Evolutionary conservation across 768 basidiomycete species (phyloP), one percentile per base, ranked within the genome.

Genomic region (Cubamyces sp.): DNA sequence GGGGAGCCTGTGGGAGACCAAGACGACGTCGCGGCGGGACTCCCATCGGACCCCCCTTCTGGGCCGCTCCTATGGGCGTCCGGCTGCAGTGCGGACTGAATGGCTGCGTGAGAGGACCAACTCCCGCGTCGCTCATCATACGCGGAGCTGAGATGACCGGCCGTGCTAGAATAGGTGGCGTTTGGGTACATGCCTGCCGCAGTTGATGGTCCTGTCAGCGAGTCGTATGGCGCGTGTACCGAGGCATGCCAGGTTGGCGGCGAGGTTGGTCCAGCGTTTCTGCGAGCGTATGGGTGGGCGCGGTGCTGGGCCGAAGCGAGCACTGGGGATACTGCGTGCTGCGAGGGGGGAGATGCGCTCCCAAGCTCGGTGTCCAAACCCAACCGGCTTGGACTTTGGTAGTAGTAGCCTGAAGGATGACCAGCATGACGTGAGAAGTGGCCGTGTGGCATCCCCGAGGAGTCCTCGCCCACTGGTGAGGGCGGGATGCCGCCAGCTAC

Each of bases 361-460:
- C 45, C 34, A 19, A 64, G 53, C 25, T 47, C 49, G 40, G 61
- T 53, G 16, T 64, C 64, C 16, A 62, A 52, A 16, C 50, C 39
- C 25, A 58, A 25, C 25, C 64, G 60, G 18, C 52, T 56, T 47
- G 62, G 64, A 54, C 50, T 43, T 9, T 60, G 47, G 57, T 65
- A 63, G 43, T 64, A 61, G 49, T 55, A 61, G 12, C 41, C 52
- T 18, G 64, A 50, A 18, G 59, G 51, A 43, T 63, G 60, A 12
- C 25, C 54, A 34, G 50, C 49, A 51, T 64, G 56, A 45, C 65
- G 57, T 61, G 69, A 43, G 64, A 63, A 67, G 45, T 46, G 52
- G 26, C 53, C 55, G 21, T 62, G 64, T n/a, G 68, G 52, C 46
- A 66, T 61, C 8, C 53, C 66, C 61, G 71, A 68, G 62, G 66